phyloP scores from a whole-genome alignment of 768 basidiomycete species.

The Galerina sulciceps region DNA sequence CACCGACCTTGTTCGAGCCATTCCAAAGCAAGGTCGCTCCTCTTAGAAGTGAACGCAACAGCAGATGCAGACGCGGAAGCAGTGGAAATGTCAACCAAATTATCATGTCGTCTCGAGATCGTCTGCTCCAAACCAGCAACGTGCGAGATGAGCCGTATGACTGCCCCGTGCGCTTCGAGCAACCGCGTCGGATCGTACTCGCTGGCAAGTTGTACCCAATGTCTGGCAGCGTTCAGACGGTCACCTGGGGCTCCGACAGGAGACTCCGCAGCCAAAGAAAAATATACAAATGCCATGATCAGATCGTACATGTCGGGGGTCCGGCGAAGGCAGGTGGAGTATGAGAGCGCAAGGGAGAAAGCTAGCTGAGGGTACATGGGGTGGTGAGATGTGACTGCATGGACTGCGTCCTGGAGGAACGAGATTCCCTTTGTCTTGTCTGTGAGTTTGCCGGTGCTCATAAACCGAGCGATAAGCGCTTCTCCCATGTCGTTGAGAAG shows the following conservation, averaged over 20 bases:
- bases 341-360: neutral
- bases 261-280: neutral
- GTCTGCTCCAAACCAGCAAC: neutral
- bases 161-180: neutral
- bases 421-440: neutral
- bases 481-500: neutral
- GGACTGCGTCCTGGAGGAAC: neutral
- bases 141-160: neutral
- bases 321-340: neutral
- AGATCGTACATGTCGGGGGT: neutral
- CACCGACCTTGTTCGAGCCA: conserved; percentile 30
- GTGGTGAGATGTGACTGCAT: neutral
- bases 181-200: neutral
- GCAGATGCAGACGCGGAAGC: neutral
- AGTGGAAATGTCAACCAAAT: neutral
- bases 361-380: neutral
- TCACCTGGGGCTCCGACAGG: neutral
- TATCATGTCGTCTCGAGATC: neutral
- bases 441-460: neutral
- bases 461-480: neutral
- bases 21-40: conserved; percentile 15
- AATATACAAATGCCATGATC: neutral
- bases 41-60: neutral
- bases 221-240: neutral
- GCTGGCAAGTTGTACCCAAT: neutral